Evolutionary conservation across 2,329 filamentous ascomycete species (phyloP).

Genomic region (Colletotrichum sp.): DNA sequence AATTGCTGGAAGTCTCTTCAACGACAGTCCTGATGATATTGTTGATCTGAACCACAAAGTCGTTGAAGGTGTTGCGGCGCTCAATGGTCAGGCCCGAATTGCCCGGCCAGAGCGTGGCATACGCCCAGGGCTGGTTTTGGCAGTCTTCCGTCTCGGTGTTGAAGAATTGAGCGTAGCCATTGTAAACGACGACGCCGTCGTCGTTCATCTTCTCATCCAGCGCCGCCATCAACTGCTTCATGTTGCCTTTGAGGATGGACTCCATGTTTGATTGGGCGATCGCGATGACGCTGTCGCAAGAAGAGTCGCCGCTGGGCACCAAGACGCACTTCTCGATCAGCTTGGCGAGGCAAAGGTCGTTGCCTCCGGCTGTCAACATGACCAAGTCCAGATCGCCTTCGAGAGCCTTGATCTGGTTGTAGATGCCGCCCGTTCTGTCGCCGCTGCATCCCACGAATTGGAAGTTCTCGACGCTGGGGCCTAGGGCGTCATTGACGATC

Average conservation of each 20-base stretch:
- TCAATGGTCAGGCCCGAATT: conserved; percentile 22
- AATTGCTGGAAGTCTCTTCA: conserved; percentile 17
- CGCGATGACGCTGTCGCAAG: conserved; percentile 24
- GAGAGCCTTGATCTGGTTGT: conserved; percentile 29
- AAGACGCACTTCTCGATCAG: conserved; percentile 23
- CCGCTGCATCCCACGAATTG: conserved; percentile 32
- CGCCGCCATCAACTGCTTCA: conserved; percentile 25
- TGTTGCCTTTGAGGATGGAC: conserved; percentile 30
- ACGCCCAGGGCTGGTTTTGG: conserved; percentile 6
- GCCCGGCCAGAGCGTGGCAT: neutral
- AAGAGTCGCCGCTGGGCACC: conserved; percentile 15
- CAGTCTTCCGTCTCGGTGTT: conserved; percentile 28
- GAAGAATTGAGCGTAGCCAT: conserved; percentile 36
- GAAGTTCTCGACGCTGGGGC: conserved; percentile 27
- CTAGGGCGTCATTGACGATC: conserved; percentile 28
- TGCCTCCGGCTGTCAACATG: conserved; percentile 40
- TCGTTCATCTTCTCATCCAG: conserved; percentile 33
- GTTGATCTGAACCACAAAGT: conserved; percentile 30
- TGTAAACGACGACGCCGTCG: conserved; percentile 32
- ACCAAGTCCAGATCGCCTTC: conserved; percentile 34
- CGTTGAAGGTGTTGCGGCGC: conserved; percentile 34
- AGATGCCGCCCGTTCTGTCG: conserved; percentile 29
- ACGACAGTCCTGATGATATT: conserved; percentile 30
- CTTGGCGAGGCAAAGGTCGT: conserved; percentile 36
- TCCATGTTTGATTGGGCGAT: conserved; percentile 30